Conservation (phyloP, 352 stramenopile genomes). For the Blastocystis sp. region DNA sequence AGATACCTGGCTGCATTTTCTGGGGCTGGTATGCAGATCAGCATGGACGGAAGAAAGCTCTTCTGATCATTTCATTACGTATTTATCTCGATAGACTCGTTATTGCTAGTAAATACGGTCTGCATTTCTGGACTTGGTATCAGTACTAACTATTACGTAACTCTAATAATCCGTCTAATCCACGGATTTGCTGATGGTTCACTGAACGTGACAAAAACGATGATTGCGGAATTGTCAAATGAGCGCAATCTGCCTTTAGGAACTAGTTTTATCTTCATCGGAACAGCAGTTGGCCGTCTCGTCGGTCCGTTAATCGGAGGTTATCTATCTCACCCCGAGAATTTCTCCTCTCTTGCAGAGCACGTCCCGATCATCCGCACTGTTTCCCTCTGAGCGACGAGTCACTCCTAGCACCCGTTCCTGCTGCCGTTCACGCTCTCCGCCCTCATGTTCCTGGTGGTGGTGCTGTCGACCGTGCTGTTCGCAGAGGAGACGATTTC, state of each 20-base stretch:
- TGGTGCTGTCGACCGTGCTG: not conserved
- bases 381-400: not conserved
- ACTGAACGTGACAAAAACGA: conserved; percentile 24
- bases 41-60: not conserved
- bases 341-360: not conserved
- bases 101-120: conserved; percentile 3
- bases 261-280: conserved; percentile 20
- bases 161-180: conserved; percentile 44
- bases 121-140: conserved; percentile 1
- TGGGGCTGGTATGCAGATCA: conserved; percentile 58
- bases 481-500: conserved; percentile 10
- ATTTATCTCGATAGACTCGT: not conserved
- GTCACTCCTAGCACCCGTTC: not conserved
- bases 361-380: not conserved
- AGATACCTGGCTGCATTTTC: conserved; percentile 9
- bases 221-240: conserved; percentile 42
- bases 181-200: conserved; percentile 29
- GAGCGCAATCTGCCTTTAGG: conserved; percentile 26
- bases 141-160: conserved; percentile 42
- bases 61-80: conserved; percentile 24
- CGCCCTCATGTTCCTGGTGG: not conserved
- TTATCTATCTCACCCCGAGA: not conserved
- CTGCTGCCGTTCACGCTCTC: not conserved
- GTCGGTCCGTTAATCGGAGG: conserved; percentile 33
- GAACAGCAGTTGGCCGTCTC: conserved; percentile 3